Percentiles rank a stretch among this genome's conserved stretches.
These are phyloP conservation scores for Thermomyces lanuginosus DNA, from an alignment of 2,329 filamentous ascomycete genomes.

Conservation along the genomic window DNA sequence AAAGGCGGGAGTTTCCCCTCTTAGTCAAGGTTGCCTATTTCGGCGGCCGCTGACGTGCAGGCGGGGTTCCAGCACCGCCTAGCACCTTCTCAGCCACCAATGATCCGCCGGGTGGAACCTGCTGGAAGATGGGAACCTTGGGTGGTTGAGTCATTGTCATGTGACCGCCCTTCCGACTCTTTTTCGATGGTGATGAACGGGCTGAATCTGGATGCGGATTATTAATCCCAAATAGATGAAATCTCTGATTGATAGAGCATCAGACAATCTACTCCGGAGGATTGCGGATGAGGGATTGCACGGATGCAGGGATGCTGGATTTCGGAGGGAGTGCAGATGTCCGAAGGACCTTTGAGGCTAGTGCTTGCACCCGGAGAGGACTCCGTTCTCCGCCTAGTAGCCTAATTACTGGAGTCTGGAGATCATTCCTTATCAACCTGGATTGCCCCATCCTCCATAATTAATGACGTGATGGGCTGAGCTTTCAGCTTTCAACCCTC, in stretches of 20 bases:
- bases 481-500: too few species aligned
- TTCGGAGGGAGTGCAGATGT: too few species aligned
- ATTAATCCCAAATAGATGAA: neutral
- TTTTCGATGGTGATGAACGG: constrained; percentile 1
- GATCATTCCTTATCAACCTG: too few species aligned
- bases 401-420: too few species aligned
- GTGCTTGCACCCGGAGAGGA: too few species aligned
- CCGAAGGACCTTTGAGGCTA: too few species aligned
- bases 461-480: too few species aligned
- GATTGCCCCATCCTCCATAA: too few species aligned
- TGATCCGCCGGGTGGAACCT: constrained; percentile 7
- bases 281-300: too few species aligned
- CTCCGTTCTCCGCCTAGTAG: too few species aligned
- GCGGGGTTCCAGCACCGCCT: constrained; percentile 2
- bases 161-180: constrained; percentile 2
- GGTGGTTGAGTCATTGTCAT: constrained; percentile 3
- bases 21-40: constrained; percentile 10
- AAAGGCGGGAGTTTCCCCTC: constrained; percentile 7
- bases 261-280: too few species aligned
- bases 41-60: constrained; percentile 7
- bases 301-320: too few species aligned
- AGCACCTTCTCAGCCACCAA: neutral
- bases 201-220: neutral
- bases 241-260: neutral
- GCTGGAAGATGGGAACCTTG: constrained; percentile 8